These are phyloP conservation scores for Malus orientalis DNA, from an alignment of 306 rosid species.

Conservation along the genomic window DNA sequence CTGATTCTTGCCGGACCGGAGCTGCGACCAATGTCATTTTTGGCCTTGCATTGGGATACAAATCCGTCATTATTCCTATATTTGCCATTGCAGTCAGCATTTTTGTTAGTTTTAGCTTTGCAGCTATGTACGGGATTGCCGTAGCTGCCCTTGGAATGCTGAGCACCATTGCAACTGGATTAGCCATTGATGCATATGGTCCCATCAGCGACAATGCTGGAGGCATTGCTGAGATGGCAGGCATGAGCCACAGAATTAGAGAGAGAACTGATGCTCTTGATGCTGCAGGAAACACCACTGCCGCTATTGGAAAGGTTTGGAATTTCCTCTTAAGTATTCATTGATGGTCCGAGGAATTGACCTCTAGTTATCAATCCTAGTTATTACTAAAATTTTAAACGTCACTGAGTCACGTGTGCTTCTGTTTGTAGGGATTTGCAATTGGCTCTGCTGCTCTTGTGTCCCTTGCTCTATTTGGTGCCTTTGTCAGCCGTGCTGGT, in stretches of 20 bases:
- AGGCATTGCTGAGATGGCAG: constrained; percentile 99
- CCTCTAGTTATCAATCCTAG: not conserved
- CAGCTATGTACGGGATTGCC: constrained; percentile 97
- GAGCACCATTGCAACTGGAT: constrained; percentile 90
- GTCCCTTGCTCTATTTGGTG: constrained; percentile 96
- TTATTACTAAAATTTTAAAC: not conserved
- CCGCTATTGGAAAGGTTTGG: constrained; percentile 90
- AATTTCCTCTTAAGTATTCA: not conserved
- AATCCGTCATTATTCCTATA: constrained; percentile 91
- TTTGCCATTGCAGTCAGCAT: constrained; percentile 88
- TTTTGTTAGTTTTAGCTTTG: constrained; percentile 87
- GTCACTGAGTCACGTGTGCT: not conserved
- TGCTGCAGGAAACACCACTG: constrained; percentile 98
- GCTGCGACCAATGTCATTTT: constrained; percentile 97
- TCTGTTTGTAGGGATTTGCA: constrained; percentile 64
- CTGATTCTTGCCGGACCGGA: constrained; percentile 94
- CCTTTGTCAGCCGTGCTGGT: constrained; percentile 86
- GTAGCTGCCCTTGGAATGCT: constrained; percentile 98
- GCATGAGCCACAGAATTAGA: constrained; percentile 89
- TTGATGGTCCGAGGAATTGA: not conserved
- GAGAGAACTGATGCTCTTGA: constrained; percentile 98
- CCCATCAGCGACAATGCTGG: constrained; percentile 99
- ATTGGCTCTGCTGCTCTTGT: constrained; percentile 97
- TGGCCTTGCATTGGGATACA: constrained; percentile 99
- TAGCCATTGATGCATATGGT: constrained; percentile 97